These are phyloP conservation scores for Yamagishiella unicocca DNA, from an alignment of 139 green algal species.

Conservation along the genomic window DNA sequence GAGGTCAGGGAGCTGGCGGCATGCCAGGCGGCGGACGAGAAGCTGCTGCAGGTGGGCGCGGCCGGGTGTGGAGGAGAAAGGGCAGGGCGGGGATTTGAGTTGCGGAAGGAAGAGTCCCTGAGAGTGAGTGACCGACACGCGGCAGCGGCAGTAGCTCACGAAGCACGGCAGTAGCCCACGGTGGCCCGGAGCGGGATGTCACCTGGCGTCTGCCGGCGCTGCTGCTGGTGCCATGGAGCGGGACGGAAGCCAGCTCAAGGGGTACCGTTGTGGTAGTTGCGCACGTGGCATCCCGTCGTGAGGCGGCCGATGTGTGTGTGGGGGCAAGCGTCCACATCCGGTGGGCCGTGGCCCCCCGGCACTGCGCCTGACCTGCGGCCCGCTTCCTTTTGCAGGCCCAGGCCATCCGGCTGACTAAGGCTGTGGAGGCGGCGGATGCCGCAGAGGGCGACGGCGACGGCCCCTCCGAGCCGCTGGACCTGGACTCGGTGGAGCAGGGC, in stretches of 20 bases:
- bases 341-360: background rate
- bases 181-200: no score
- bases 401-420: slow-evolving; percentile 39
- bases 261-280: no score
- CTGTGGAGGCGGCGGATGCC: slow-evolving; percentile 40
- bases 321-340: no score
- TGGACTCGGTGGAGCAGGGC: slow-evolving; percentile 32
- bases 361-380: background rate
- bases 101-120: background rate
- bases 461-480: slow-evolving; percentile 30
- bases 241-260: no score
- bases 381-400: slow-evolving; percentile 6
- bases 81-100: background rate
- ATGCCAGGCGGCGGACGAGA: slow-evolving; percentile 47
- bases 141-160: no score
- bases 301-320: no score
- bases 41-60: slow-evolving; percentile 49
- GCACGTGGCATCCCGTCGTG: no score
- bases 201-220: no score
- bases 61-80: background rate
- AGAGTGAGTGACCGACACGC: background rate
- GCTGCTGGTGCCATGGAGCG: no score
- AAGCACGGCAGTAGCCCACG: no score
- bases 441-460: background rate
- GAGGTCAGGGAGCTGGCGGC: slow-evolving; percentile 50